phyloP scores from a whole-genome alignment of 805 yeast species.

The Hanseniaspora singularis region DNA sequence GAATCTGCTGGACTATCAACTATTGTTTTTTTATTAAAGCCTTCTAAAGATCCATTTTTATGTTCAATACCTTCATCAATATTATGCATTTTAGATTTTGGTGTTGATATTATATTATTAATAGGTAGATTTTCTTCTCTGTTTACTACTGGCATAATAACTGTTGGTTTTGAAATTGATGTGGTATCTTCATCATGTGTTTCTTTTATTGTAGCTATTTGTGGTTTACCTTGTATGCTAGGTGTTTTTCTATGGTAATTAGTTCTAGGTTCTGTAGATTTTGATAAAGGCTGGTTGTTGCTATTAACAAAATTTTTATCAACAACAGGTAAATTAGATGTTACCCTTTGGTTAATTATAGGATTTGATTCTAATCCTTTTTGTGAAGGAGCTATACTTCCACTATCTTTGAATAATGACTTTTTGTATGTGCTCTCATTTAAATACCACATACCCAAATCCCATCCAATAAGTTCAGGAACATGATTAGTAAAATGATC shows the following conservation, averaged over 20 bases:
- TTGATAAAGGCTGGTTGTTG: background rate
- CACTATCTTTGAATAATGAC: constrained; percentile 21
- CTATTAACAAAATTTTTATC: no score
- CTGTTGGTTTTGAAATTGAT: no score
- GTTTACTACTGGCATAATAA: no score
- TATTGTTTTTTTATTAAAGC: background rate
- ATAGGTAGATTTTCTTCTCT: background rate
- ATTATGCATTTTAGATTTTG: no score
- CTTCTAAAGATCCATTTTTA: no score
- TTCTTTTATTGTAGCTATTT: constrained; percentile 8
- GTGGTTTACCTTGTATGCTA: constrained; percentile 13
- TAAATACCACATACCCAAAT: constrained; percentile 31
- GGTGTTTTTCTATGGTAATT: constrained; percentile 10
- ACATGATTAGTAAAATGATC: constrained; percentile 45
- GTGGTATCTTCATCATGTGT: background rate
- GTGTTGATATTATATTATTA: background rate
- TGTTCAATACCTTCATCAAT: no score
- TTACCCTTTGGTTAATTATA: constrained; percentile 1
- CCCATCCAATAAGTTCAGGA: constrained; percentile 46
- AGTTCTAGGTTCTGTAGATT: background rate
- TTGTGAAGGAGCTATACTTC: background rate
- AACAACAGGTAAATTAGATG: constrained; percentile 3
- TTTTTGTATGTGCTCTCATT: constrained; percentile 31
- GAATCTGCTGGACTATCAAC: background rate
- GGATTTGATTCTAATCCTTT: constrained; percentile 6